phyloP scores from a whole-genome alignment of 176 grass and related monocot species.

The Hyparrhenia diplandra region DNA sequence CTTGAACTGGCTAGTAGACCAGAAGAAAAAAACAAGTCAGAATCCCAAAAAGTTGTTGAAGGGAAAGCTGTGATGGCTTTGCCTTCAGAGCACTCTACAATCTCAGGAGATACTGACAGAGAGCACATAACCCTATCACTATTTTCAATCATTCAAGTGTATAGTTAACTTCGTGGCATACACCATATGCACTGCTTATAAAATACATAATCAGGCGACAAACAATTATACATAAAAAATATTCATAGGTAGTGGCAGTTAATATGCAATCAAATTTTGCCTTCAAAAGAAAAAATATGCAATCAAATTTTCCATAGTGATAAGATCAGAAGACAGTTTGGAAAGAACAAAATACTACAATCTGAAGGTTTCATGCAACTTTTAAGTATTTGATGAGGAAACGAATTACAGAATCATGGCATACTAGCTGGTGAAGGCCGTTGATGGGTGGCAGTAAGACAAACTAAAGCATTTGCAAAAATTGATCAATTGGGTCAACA shows the following conservation, averaged over 20 bases:
- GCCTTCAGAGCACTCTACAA: background rate
- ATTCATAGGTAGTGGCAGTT: background rate
- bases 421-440: background rate
- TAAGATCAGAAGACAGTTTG: background rate
- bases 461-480: background rate
- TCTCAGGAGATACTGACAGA: background rate
- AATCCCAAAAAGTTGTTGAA: background rate
- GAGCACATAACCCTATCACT: background rate
- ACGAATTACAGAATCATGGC: background rate
- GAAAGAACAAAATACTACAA: background rate
- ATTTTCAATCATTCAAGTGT: slow-evolving; percentile 17
- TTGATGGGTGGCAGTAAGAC: background rate
- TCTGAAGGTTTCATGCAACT: background rate
- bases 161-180: background rate
- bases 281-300: too few species aligned
- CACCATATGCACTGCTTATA: background rate
- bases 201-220: background rate
- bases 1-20: slow-evolving; percentile 80
- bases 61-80: background rate
- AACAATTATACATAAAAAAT: background rate
- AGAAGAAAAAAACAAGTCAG: slow-evolving; percentile 13
- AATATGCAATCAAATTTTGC: background rate
- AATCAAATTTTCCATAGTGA: background rate
- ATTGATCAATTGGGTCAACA: background rate
- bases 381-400: background rate